A percentile compares a stretch with the other conserved stretches of the same genome.
phyloP scores from a whole-genome alignment of 2,329 filamentous ascomycete genomes.

The Pseudogymnoascus sp. region DNA sequence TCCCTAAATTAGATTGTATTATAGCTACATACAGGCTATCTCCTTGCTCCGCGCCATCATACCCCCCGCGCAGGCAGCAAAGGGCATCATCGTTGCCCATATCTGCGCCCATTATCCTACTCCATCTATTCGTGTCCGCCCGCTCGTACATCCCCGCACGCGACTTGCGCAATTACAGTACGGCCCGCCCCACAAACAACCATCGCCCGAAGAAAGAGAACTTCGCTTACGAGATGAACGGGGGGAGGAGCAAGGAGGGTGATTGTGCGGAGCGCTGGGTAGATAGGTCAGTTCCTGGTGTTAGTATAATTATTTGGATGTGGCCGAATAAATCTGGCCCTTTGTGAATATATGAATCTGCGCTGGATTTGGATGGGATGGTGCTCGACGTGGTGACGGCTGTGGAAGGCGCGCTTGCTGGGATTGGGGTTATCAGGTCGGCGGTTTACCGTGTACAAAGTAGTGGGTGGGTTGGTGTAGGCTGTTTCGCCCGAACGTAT shows the following conservation, averaged over 20 bases:
- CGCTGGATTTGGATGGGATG: neutral
- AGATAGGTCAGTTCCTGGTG: neutral
- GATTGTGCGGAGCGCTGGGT: neutral
- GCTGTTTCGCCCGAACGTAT: neutral
- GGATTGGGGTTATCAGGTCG: neutral
- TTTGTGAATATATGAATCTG: neutral
- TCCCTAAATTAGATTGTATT: slow-evolving; percentile 8
- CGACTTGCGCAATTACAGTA: neutral
- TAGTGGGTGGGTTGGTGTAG: neutral
- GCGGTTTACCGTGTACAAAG: neutral
- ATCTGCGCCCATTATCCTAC: neutral
- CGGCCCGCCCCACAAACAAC: neutral
- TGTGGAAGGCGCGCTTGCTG: neutral
- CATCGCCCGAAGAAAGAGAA: slow-evolving; percentile 1
- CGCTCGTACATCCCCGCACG: neutral
- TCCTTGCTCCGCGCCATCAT: neutral
- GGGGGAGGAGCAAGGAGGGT: neutral
- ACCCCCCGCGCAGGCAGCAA: neutral
- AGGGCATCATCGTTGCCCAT: neutral
- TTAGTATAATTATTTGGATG: slow-evolving; percentile 4
- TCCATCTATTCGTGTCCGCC: neutral
- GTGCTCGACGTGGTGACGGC: neutral
- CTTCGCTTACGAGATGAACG: slow-evolving; percentile 5
- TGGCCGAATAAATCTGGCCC: neutral
- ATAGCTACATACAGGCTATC: slow-evolving; percentile 6